Conservation (phyloP, 2,329 filamentous ascomycete genomes). For the Pseudogymnoascus sp. region DNA sequence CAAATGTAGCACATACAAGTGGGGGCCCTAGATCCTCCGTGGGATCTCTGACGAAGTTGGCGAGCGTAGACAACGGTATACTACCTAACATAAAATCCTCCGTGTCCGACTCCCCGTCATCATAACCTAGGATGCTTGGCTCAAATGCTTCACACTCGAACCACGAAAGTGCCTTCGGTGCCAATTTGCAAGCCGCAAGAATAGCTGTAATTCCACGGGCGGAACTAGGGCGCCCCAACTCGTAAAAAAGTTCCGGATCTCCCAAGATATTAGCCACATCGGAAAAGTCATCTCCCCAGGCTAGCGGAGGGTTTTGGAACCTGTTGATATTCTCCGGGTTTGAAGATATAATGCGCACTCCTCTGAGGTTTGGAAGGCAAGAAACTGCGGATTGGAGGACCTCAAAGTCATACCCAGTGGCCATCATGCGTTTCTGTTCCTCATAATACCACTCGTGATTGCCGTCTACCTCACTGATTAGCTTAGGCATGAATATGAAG, state of each 20-base stretch:
- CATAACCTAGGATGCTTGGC: neutral
- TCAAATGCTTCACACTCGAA: neutral
- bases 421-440: neutral
- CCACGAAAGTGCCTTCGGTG: neutral
- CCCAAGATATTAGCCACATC: neutral
- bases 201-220: neutral
- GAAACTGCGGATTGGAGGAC: neutral
- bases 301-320: neutral
- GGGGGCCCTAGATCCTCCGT: neutral
- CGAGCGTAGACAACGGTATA: neutral
- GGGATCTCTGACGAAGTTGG: neutral
- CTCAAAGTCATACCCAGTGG: neutral
- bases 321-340: neutral
- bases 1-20: neutral
- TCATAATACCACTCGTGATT: neutral
- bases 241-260: neutral
- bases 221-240: neutral
- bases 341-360: neutral
- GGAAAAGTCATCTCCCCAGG: neutral
- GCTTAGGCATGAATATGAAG: neutral
- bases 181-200: neutral
- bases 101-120: too few relatives aligned
- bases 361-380: neutral
- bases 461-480: neutral
- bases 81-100: fast-evolving